Evolutionary conservation across 2,329 filamentous ascomycete genomes (phyloP), one percentile per base, ranked within the genome.

Genomic region (Orbilia javanica): DNA sequence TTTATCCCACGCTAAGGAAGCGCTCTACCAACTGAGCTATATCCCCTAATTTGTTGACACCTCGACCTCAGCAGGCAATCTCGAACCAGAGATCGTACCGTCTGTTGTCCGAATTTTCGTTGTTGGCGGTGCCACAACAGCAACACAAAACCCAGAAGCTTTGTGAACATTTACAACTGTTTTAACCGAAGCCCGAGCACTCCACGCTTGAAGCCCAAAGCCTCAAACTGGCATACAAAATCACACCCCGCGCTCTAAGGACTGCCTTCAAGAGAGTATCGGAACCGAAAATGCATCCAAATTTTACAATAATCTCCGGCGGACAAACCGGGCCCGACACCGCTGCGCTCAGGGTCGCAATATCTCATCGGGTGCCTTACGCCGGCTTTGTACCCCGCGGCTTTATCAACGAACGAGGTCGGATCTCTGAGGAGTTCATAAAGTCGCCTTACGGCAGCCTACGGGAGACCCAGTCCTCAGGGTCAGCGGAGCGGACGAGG

Each of bases 301-400:
- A 77, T 55, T 77, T 77, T 62, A 77, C 66, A 4, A 71, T 77
- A 31, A 62, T 77, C 27, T 77, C 73, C 22, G 73, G 73, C 62
- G 73, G 73, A 2, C 73, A 77, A 67, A 77, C 73, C n/a, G 73
- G 73, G 11, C 55, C 65, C 8, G 73, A 77, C 31, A 77, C 66
- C 50, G 73, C 73, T n/a, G 73, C 66, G 0, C 48, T 77, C 50
- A 77, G 57, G 71, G 57, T 63, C 57, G 73, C 73, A 15, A 42
- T 77, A 22, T 48, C 73, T 20, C 42, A 77, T 29, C 73, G 44
- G 15, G 70, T 77, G 31, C 73, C 73, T 0, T 77, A 77, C 50
- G 50, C 27, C 13, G 73, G 73, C 25, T 77, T 48, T 10, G 73
- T 77, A n/a, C 73, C 73, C 25, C 66, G 62, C 62, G 66, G 66